A percentile compares a stretch with the other conserved stretches of the same genome.
Conservation (phyloP, 345 rosid species). For the Syzygium aqueum region DNA sequence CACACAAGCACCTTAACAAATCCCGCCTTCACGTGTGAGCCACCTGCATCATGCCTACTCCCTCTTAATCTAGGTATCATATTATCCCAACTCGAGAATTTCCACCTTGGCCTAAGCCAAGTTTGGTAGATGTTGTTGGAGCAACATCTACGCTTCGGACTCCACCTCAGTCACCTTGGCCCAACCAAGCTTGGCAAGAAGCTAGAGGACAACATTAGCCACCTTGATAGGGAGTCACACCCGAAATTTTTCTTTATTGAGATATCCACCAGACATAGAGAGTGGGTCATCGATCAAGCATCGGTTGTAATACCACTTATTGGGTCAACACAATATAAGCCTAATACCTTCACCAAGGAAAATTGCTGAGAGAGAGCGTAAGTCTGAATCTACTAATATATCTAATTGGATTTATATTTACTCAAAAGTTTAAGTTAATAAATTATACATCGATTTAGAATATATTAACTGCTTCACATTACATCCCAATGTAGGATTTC, state of each 20-base stretch:
- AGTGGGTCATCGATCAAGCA: neutral
- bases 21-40: neutral
- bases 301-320: neutral
- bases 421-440: neutral
- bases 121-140: neutral
- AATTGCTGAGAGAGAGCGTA: neutral
- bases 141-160: neutral
- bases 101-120: neutral
- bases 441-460: neutral
- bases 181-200: neutral
- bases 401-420: neutral
- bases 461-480: neutral
- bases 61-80: neutral
- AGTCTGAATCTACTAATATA: neutral
- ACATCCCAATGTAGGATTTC: neutral
- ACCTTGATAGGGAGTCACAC: neutral
- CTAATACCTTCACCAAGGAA: neutral
- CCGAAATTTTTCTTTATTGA: neutral
- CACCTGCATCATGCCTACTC: neutral
- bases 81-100: neutral
- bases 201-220: neutral
- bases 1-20: neutral
- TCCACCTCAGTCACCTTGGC: neutral
- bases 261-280: neutral
- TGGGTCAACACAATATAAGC: fast-evolving